A percentile compares a stretch with the other conserved stretches of the same genome.
phyloP scores from a whole-genome alignment of 1,284 basidiomycete species.

The Puccinia sorghi region DNA sequence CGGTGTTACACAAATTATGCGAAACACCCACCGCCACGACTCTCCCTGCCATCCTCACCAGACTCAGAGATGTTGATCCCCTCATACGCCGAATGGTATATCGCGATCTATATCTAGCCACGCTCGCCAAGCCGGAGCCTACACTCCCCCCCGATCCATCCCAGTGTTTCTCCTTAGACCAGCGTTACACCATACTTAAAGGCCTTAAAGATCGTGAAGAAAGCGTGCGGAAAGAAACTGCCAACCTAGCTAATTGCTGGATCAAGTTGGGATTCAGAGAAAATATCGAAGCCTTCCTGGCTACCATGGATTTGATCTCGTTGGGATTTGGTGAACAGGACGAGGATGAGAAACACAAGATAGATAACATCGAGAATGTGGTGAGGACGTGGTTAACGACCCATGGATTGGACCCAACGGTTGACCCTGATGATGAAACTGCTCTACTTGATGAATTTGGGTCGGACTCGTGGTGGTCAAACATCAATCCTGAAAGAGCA shows the following conservation, averaged over 20 bases:
- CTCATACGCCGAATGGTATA: constrained; percentile 80
- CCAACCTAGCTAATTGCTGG: constrained; percentile 75
- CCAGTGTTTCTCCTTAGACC: constrained; percentile 19
- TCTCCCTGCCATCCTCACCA: constrained; percentile 71
- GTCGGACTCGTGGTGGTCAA: constrained; percentile 73
- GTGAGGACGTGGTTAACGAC: constrained; percentile 63
- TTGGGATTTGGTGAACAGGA: constrained; percentile 36
- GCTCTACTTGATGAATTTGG: constrained; percentile 74
- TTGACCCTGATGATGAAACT: constrained; percentile 66
- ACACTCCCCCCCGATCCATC: constrained; percentile 68
- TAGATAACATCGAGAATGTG: constrained; percentile 29
- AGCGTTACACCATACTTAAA: constrained; percentile 71
- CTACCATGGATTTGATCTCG: constrained; percentile 35
- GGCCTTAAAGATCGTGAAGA: constrained; percentile 86
- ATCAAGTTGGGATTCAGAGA: constrained; percentile 21
- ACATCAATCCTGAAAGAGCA: constrained; percentile 75
- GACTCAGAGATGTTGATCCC: constrained; percentile 82
- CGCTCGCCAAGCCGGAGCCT: constrained; percentile 63
- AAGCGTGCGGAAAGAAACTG: constrained; percentile 75
- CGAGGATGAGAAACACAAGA: constrained; percentile 34
- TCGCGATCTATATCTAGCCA: constrained; percentile 63
- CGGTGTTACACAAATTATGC: constrained; percentile 77
- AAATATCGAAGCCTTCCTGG: constrained; percentile 38
- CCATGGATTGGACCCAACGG: constrained; percentile 68
- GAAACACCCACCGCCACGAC: constrained; percentile 63